These are phyloP conservation scores for Bassia scoparia DNA, from an alignment of 148 eudicot species.

Conservation along the genomic window DNA sequence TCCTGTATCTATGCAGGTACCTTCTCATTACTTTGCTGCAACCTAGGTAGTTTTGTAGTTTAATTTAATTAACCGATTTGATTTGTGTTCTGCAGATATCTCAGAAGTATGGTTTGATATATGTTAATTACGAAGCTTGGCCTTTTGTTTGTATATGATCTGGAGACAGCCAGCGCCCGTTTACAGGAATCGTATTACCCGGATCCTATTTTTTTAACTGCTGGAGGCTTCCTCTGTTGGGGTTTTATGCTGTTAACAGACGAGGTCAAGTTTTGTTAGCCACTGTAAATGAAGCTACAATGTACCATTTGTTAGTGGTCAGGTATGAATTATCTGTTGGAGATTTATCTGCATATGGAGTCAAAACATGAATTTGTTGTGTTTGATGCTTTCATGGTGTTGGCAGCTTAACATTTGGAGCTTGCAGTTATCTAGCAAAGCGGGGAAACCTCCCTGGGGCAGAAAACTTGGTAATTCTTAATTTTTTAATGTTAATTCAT, in stretches of 20 bases:
- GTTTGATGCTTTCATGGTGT: not conserved
- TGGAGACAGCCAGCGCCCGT: conserved; percentile 92
- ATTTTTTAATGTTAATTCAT: not conserved
- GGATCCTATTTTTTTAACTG: conserved; percentile 85
- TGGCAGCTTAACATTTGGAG: conserved; percentile 82
- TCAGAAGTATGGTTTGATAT: conserved; percentile 77
- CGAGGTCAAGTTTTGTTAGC: conserved; percentile 93
- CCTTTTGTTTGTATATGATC: conserved; percentile 84
- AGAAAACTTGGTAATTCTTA: conserved; percentile 63
- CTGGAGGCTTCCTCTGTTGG: conserved; percentile 94
- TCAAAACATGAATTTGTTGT: not conserved
- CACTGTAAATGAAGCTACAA: conserved; percentile 78
- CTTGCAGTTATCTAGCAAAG: conserved; percentile 93
- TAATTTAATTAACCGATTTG: not conserved
- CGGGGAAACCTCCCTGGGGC: conserved; percentile 98
- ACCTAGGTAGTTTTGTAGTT: not conserved
- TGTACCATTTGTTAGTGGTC: conserved; percentile 88
- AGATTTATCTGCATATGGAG: not conserved
- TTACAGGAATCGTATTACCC: conserved; percentile 84
- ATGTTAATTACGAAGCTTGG: conserved; percentile 93
- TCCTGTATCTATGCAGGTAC: conserved; percentile 96
- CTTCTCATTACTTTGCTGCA: not conserved
- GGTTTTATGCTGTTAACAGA: conserved; percentile 81
- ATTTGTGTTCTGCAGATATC: conserved; percentile 55
- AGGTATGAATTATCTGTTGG: conserved; percentile 37